These are phyloP conservation scores for Penicillium verhagenii DNA, from an alignment of 495 filamentous ascomycete genomes.

Conservation along the genomic window DNA sequence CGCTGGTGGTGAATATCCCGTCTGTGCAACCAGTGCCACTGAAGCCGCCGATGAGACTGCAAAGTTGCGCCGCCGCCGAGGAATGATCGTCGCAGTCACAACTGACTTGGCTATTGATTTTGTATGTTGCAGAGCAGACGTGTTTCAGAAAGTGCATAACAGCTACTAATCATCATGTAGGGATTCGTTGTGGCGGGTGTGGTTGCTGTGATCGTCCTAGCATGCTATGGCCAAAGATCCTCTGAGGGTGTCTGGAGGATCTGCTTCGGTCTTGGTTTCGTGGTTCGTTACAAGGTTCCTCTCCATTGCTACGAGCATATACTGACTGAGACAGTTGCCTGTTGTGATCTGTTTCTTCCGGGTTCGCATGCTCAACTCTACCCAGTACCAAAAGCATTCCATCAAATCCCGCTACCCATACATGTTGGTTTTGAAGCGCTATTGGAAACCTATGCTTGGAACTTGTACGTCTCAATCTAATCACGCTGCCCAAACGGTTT, in stretches of 20 bases:
- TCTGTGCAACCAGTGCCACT: slow-evolving; percentile 41
- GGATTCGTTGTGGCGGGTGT: slow-evolving; percentile 32
- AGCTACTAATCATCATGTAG: slow-evolving; percentile 7
- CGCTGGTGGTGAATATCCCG: slow-evolving; percentile 49
- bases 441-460: slow-evolving; percentile 42
- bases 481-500: neutral
- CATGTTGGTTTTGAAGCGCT: slow-evolving; percentile 31
- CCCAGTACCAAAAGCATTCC: slow-evolving; percentile 35
- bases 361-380: slow-evolving; percentile 37
- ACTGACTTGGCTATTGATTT: slow-evolving; percentile 34
- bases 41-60: slow-evolving; percentile 47
- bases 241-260: slow-evolving; percentile 36
- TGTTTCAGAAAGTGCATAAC: neutral
- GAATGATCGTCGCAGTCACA: slow-evolving; percentile 32
- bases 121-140: neutral
- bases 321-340: slow-evolving; percentile 21
- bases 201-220: slow-evolving; percentile 32
- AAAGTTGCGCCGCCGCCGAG: slow-evolving; percentile 24
- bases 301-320: too few species aligned
- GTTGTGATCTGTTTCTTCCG: slow-evolving; percentile 39
- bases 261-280: slow-evolving; percentile 33
- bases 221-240: slow-evolving; percentile 23
- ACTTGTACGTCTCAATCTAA: slow-evolving; percentile 25
- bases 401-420: slow-evolving; percentile 39
- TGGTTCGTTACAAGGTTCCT: slow-evolving; percentile 20